Conservation (phyloP, 306 rosid species). For the Myrica gale region DNA sequence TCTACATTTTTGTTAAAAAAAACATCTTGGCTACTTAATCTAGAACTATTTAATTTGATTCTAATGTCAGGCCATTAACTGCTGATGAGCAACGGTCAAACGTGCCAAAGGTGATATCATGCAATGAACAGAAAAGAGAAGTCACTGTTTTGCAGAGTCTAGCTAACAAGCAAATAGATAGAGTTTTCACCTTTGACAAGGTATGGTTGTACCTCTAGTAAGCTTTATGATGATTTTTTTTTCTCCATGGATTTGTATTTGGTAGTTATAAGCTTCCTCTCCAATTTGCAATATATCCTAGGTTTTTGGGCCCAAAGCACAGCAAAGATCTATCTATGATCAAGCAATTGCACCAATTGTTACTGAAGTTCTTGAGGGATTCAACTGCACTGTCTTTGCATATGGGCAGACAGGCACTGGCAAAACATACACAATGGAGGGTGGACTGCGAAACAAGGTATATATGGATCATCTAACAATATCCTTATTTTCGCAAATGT, state of each 20-base stretch:
- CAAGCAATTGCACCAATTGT: constrained; percentile 93
- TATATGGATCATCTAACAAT: constrained; percentile 1
- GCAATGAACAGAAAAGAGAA: constrained; percentile 80
- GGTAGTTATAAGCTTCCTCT: neutral
- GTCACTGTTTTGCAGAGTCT: constrained; percentile 76
- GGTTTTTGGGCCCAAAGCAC: constrained; percentile 96
- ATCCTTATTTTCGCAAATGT: neutral
- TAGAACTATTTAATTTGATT: neutral
- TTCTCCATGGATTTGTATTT: neutral
- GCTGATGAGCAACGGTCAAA: constrained; percentile 68
- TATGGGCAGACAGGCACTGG: constrained; percentile 99
- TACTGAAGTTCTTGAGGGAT: constrained; percentile 92
- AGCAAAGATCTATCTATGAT: constrained; percentile 85
- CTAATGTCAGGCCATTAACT: constrained; percentile 63
- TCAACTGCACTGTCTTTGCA: constrained; percentile 92
- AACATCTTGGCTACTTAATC: neutral
- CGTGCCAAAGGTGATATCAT: constrained; percentile 61
- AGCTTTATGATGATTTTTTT: neutral
- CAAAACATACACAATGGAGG: constrained; percentile 98
- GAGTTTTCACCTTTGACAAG: constrained; percentile 85
- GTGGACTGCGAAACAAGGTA: constrained; percentile 93
- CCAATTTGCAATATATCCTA: constrained; percentile 17
- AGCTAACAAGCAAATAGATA: constrained; percentile 83
- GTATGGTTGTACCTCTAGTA: constrained; percentile 35
- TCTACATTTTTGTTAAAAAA: neutral